A percentile compares a stretch with the other conserved stretches of the same genome.
These are phyloP conservation scores for Ganoderma sinense DNA, from an alignment of 1,284 basidiomycete genomes.

Conservation along the genomic window DNA sequence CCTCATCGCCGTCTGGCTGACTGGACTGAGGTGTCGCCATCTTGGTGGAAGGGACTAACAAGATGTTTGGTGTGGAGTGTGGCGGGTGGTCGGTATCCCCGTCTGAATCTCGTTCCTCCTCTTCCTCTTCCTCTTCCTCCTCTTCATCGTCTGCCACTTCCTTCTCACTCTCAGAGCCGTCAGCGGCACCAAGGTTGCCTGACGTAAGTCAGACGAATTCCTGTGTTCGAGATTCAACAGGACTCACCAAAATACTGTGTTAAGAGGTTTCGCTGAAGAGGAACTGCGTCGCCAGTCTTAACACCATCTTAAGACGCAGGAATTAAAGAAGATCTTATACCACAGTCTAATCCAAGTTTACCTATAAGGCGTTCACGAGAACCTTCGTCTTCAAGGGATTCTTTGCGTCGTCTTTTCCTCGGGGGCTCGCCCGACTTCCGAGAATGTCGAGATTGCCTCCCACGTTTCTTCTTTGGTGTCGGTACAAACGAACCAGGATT, in stretches of 20 bases:
- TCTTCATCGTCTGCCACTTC: slow-evolving; percentile 26
- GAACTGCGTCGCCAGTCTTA: slow-evolving; percentile 8
- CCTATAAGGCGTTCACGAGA: slow-evolving; percentile 3
- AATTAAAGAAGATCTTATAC: background rate
- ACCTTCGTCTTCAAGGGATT: slow-evolving; percentile 7
- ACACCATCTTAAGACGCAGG: background rate
- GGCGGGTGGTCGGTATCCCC: slow-evolving; percentile 11
- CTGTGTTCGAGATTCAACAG: no score
- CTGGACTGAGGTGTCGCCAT: slow-evolving; percentile 1
- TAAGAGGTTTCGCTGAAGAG: slow-evolving; percentile 28
- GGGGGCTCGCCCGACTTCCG: slow-evolving; percentile 9
- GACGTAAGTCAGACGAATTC: no score
- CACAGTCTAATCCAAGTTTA: background rate
- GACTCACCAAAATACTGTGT: slow-evolving; percentile 33
- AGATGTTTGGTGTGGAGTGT: slow-evolving; percentile 4
- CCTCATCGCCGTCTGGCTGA: slow-evolving; percentile 4
- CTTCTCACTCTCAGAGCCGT: slow-evolving; percentile 31
- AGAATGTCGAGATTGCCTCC: slow-evolving; percentile 8
- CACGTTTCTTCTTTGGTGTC: slow-evolving; percentile 25
- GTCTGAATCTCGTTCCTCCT: slow-evolving; percentile 23
- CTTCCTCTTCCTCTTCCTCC: slow-evolving; percentile 28
- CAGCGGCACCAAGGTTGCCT: slow-evolving; percentile 31
- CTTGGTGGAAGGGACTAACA: slow-evolving; percentile 11
- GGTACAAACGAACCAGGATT: slow-evolving; percentile 30
- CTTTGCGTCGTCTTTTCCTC: slow-evolving; percentile 20